Conservation (phyloP, 257 asterid species). For the Marsdenia floribunda region DNA sequence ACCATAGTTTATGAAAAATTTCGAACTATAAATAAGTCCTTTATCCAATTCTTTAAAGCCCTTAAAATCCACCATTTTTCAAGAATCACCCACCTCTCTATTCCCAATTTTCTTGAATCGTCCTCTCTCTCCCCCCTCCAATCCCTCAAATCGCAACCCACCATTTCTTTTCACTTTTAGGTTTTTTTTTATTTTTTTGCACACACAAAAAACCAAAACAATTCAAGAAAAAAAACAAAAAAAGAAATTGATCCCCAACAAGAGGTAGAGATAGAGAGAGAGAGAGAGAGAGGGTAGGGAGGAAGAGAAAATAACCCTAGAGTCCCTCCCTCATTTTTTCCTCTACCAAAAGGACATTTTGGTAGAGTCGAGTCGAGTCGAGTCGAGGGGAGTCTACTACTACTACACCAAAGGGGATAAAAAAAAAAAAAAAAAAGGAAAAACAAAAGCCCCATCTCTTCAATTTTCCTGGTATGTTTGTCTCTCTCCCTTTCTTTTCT, state of each 20-base stretch:
- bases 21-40: slow-evolving; percentile 27
- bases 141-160: neutral
- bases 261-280: neutral
- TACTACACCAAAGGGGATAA: slow-evolving; percentile 1
- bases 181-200: neutral
- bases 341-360: slow-evolving; percentile 7
- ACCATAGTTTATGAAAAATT: slow-evolving; percentile 29
- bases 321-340: slow-evolving; percentile 1
- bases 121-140: neutral
- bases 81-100: neutral
- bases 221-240: neutral
- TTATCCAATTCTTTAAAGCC: slow-evolving; percentile 19
- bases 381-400: neutral
- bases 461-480: slow-evolving; percentile 42
- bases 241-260: neutral
- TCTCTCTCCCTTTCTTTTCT: neutral
- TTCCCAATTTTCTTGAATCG: neutral
- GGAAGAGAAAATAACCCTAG: neutral
- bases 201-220: slow-evolving; percentile 10
- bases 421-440: neutral
- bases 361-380: no score
- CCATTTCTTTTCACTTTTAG: neutral
- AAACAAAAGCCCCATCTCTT: slow-evolving; percentile 31
- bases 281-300: neutral
- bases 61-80: neutral